phyloP scores from a whole-genome alignment of 352 stramenopile genomes.

The Globisporangium uncinulatum region DNA sequence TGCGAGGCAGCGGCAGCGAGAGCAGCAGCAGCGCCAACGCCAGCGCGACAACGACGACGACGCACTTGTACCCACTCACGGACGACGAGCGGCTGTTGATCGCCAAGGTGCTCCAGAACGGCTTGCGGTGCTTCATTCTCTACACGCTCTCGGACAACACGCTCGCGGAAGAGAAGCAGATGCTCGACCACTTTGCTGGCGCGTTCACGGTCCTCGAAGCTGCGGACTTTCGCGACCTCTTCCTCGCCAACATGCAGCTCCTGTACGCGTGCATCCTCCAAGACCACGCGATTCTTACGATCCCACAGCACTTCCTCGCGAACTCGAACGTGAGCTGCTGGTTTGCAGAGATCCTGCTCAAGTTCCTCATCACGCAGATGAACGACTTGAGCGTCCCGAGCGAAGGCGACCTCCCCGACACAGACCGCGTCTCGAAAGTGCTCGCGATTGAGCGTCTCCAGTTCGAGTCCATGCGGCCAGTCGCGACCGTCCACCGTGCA shows the following conservation, averaged over 20 bases:
- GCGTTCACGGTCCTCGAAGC: slow-evolving; percentile 96
- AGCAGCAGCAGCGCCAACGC: too few relatives aligned
- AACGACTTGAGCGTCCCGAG: slow-evolving; percentile 85
- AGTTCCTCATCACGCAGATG: slow-evolving; percentile 94
- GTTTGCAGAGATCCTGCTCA: slow-evolving; percentile 93
- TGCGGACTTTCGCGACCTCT: slow-evolving; percentile 90
- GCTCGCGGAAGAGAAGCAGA: slow-evolving; percentile 90
- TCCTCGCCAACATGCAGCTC: slow-evolving; percentile 86
- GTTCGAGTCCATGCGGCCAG: slow-evolving; percentile 77
- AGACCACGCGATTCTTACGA: slow-evolving; percentile 90
- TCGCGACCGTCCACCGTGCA: slow-evolving; percentile 65
- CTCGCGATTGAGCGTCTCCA: slow-evolving; percentile 61
- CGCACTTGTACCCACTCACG: slow-evolving; percentile 84
- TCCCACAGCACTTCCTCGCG: slow-evolving; percentile 94
- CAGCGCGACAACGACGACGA: slow-evolving; percentile 1
- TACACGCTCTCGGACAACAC: slow-evolving; percentile 90
- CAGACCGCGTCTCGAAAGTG: slow-evolving; percentile 68
- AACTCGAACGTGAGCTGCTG: slow-evolving; percentile 91
- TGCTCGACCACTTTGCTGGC: slow-evolving; percentile 95
- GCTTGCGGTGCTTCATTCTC: slow-evolving; percentile 90
- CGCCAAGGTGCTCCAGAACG: slow-evolving; percentile 91
- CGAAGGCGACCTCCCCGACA: slow-evolving; percentile 73
- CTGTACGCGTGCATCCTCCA: slow-evolving; percentile 92
- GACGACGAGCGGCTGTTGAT: slow-evolving; percentile 92
- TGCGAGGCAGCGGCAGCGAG: slow-evolving; percentile 7